phyloP scores from a whole-genome alignment of 768 basidiomycete species.

The Amanita exitialis region DNA sequence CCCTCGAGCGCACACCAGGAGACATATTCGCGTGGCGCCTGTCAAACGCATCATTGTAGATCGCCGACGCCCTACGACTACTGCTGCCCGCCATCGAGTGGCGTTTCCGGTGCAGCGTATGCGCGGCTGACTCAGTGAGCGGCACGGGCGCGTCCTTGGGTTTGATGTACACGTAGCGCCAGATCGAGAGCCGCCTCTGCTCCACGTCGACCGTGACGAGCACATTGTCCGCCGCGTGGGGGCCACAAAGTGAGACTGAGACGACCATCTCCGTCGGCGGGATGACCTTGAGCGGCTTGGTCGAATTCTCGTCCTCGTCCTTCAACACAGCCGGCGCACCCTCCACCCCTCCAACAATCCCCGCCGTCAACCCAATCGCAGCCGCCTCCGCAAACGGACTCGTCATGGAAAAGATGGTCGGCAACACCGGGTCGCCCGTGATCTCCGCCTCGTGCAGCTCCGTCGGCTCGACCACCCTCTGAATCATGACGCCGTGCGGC shows the following conservation, averaged over 20 bases:
- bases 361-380: conserved; percentile 56
- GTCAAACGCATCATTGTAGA: conserved; percentile 23
- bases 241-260: conserved; percentile 39
- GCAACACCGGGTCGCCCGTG: conserved; percentile 61
- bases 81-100: conserved; percentile 24
- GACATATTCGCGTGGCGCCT: conserved; percentile 27
- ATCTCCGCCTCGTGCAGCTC: conserved; percentile 58
- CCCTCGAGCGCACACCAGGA: conserved; percentile 22
- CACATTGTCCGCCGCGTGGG: conserved; percentile 31
- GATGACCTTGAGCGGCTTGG: conserved; percentile 42
- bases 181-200: conserved; percentile 45
- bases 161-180: conserved; percentile 64
- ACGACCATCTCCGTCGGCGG: conserved; percentile 57
- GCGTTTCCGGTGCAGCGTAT: conserved; percentile 19
- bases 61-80: conserved; percentile 28
- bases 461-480: conserved; percentile 56
- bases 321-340: conserved; percentile 26
- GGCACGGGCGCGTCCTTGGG: conserved; percentile 44
- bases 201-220: conserved; percentile 51
- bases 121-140: conserved; percentile 13
- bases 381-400: conserved; percentile 69
- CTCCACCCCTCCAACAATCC: conserved; percentile 41
- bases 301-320: conserved; percentile 45
- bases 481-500: conserved; percentile 74
- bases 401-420: conserved; percentile 72